Percentiles rank a stretch among this genome's conserved stretches.
Evolutionary conservation across 169 alveolate species (phyloP).

Genomic region (Eimeria zaria): DNA sequence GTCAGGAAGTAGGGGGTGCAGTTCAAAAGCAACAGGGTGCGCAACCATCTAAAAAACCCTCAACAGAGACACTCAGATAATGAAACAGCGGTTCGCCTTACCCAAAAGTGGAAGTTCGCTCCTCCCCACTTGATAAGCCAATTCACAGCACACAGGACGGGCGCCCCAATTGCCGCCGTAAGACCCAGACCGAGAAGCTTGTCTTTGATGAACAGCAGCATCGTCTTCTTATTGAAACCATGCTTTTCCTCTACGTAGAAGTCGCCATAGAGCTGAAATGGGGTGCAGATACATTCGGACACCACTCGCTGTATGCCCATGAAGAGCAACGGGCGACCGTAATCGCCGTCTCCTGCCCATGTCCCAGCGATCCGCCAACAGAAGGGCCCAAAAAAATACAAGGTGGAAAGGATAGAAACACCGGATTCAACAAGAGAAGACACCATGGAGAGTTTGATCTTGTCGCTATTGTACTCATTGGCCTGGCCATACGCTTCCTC

Average conservation of each 20-base stretch:
- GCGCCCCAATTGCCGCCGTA: constrained; percentile 89
- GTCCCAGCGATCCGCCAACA: constrained; percentile 80
- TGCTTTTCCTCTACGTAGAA: constrained; percentile 95
- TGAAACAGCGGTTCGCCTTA: constrained; percentile 24
- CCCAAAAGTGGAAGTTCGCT: constrained; percentile 94
- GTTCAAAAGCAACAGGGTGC: neutral
- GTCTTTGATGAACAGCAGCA: constrained; percentile 91
- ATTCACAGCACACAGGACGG: constrained; percentile 89
- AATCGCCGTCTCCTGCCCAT: constrained; percentile 56
- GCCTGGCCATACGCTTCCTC: constrained; percentile 74
- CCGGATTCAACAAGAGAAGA: constrained; percentile 42
- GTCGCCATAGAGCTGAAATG: constrained; percentile 89
- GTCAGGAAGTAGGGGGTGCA: neutral
- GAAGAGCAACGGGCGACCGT: constrained; percentile 61
- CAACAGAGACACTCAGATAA: too few species aligned
- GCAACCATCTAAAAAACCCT: too few species aligned
- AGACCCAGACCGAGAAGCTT: constrained; percentile 89
- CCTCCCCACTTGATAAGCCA: constrained; percentile 96
- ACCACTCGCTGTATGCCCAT: constrained; percentile 45
- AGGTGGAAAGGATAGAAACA: constrained; percentile 57
- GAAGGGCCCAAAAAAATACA: constrained; percentile 77
- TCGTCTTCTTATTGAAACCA: constrained; percentile 94
- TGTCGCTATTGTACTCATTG: constrained; percentile 84
- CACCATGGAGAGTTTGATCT: constrained; percentile 82
- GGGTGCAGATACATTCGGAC: constrained; percentile 38